phyloP scores from a whole-genome alignment of 139 green algal species.

The Chlorella sp. region DNA sequence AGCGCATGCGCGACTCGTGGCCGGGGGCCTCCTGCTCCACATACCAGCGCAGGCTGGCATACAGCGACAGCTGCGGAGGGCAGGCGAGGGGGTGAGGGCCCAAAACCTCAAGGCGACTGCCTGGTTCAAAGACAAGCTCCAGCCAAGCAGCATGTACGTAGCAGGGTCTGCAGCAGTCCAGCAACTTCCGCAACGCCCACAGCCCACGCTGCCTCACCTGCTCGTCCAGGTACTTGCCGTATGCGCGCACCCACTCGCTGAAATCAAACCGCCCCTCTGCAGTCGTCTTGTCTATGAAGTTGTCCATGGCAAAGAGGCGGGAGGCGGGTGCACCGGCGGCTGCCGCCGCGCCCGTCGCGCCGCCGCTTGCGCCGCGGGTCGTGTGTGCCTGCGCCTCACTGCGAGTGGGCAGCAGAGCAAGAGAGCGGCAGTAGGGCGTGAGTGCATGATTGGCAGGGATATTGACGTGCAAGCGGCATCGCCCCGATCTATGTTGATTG shows the following conservation, averaged over 20 bases:
- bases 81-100: no score
- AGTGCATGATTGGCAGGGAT: no score
- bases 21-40: slow-evolving; percentile 51
- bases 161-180: no score
- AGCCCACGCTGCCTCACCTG: slow-evolving; percentile 22
- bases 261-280: slow-evolving; percentile 76
- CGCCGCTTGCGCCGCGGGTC: not conserved
- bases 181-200: no score
- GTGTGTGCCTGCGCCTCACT: slow-evolving; percentile 5
- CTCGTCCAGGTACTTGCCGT: slow-evolving; percentile 94
- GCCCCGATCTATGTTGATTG: no score
- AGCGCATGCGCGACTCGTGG: slow-evolving; percentile 32
- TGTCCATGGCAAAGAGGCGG: slow-evolving; percentile 73
- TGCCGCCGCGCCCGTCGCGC: not conserved
- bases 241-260: slow-evolving; percentile 89
- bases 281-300: slow-evolving; percentile 65
- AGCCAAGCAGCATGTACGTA: no score
- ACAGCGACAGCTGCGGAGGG: slow-evolving; percentile 62
- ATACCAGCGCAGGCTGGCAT: slow-evolving; percentile 58
- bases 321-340: not conserved
- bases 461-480: no score
- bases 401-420: not conserved
- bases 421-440: not conserved
- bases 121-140: no score
- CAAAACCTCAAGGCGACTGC: no score